Evolutionary conservation across 192 early-diverging fungal genomes (phyloP), one percentile per base, ranked within the genome.

Genomic region (Cladochytrium replicatum): DNA sequence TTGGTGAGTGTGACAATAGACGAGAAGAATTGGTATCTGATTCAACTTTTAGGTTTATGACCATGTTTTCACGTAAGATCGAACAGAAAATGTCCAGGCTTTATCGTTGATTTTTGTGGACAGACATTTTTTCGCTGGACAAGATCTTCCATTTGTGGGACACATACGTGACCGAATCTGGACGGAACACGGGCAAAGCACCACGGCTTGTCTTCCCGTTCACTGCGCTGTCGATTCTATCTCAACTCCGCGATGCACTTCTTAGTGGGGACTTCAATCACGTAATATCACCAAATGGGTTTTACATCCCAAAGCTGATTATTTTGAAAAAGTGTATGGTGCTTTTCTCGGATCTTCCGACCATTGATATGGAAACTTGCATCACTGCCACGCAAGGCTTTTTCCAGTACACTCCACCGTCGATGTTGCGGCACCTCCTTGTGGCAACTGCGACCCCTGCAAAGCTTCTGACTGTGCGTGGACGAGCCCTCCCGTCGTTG

Each of bases 91-190:
- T n/a, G n/a, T n/a, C n/a, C 21, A 9, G 2, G 11, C 0, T 19
- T 2, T 4, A 32, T 0, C 11, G 27, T 21, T 27, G 46, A 15
- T 57, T n/a, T 49, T 51, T 23, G 27, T 4, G 27, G 22, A 27
- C 41, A 87, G 84, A 89, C 52, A 80, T 88, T 4, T 88, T 89
- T 55, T 78, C 85, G 5, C 47, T 89, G 11, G 85, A 88, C 40
- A 85, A 84, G 41, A 78, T 85, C 6, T 88, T 85, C 54, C 80
- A 80, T 41, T 57, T 89, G 4, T 89, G 85, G 84, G 87, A 89
- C 47, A 82, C 79, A 26, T 53, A 86, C 23, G 42, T 89, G 3
- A 72, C 76, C 7, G n/a, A n/a, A n/a, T n/a, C n/a, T n/a, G n/a
- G n/a, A n/a, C n/a, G n/a, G n/a, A n/a, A n/a, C n/a, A n/a, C n/a